phyloP scores from a whole-genome alignment of 2,329 filamentous ascomycete species.

The Fonsecaea multimorphosa region DNA sequence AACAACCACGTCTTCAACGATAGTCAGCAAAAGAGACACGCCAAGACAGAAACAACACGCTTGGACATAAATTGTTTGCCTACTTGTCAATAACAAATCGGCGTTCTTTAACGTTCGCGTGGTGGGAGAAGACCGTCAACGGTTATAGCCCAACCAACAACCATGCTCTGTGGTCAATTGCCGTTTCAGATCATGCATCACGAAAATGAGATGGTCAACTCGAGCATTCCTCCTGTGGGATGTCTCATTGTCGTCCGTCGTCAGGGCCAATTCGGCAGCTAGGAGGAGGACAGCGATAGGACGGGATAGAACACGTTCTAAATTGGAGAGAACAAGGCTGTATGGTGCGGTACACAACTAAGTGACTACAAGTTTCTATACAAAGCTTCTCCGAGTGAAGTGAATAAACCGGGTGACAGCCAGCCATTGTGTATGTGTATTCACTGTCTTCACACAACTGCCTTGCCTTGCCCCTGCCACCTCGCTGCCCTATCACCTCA shows the following conservation, averaged over 20 bases:
- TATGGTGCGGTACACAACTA: too few relatives aligned
- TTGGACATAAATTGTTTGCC: background rate
- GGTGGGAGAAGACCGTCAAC: background rate
- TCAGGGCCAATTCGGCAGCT: too few relatives aligned
- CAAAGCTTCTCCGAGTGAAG: background rate
- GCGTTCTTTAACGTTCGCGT: background rate
- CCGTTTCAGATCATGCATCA: background rate
- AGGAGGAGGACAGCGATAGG: background rate
- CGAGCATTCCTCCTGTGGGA: too few relatives aligned
- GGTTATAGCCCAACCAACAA: conserved; percentile 4
- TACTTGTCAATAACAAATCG: conserved; percentile 1
- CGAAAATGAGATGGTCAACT: too few relatives aligned
- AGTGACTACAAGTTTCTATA: background rate
- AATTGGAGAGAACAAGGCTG: too few relatives aligned
- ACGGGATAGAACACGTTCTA: background rate
- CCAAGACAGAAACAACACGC: background rate
- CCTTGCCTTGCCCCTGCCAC: background rate
- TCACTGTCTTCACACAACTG: background rate
- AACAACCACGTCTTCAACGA: background rate
- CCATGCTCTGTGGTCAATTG: background rate
- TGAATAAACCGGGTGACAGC: background rate
- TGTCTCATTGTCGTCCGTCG: too few relatives aligned
- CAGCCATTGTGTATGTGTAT: background rate
- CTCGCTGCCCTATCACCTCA: background rate
- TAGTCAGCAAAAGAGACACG: background rate